A percentile compares a stretch with the other conserved stretches of the same genome.
These are phyloP conservation scores for Ocimum tenuiflorum DNA, from an alignment of 257 asterid genomes.

Conservation along the genomic window DNA sequence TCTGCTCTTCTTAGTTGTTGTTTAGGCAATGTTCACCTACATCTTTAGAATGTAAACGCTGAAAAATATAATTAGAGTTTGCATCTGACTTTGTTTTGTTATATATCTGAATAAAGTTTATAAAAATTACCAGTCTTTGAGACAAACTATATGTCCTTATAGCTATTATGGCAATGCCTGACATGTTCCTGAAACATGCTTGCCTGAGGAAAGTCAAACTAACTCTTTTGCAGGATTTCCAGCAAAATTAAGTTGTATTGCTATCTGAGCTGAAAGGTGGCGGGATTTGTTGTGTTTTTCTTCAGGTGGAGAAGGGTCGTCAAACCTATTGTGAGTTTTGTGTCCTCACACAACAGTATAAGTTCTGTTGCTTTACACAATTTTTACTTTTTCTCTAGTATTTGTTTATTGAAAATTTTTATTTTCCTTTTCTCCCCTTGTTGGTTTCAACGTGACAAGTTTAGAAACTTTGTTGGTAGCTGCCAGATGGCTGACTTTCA, in stretches of 20 bases:
- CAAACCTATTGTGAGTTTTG: constrained; percentile 2
- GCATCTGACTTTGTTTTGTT: constrained; percentile 11
- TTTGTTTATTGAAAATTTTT: background rate
- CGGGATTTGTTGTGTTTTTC: background rate
- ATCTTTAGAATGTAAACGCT: constrained; percentile 29
- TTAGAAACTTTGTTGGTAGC: constrained; percentile 18
- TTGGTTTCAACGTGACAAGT: constrained; percentile 5
- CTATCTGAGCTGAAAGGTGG: constrained; percentile 2
- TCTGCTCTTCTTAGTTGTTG: constrained; percentile 15
- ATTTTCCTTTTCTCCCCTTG: background rate
- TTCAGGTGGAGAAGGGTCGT: constrained; percentile 14
- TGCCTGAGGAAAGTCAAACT: background rate
- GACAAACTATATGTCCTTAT: background rate
- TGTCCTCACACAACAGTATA: constrained; percentile 5
- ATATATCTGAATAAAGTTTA: constrained; percentile 3
- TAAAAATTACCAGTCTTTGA: background rate
- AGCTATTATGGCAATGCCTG: background rate
- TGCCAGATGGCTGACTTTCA: background rate
- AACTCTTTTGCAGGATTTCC: background rate
- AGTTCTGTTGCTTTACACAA: background rate
- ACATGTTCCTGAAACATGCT: constrained; percentile 2
- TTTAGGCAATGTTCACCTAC: constrained; percentile 25
- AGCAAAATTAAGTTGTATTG: background rate
- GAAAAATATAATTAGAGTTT: constrained; percentile 20
- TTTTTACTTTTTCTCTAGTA: constrained; percentile 1